phyloP scores from a whole-genome alignment of 176 grass and related monocot genomes.

The Lolium rigidum region DNA sequence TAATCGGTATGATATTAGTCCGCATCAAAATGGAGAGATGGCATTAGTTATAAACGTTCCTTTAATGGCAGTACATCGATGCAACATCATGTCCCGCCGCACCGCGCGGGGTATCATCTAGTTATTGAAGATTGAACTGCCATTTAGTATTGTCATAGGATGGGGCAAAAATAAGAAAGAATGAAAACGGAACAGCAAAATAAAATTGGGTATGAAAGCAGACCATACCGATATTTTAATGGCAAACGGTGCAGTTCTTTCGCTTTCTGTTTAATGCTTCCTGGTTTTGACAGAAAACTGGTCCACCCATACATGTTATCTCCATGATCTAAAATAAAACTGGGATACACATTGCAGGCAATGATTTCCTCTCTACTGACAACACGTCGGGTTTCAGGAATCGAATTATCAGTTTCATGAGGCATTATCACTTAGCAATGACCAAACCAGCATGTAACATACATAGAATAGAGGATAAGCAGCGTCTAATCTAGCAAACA shows the following conservation, averaged over 20 bases:
- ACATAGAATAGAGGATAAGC: too few relatives aligned
- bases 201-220: neutral
- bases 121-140: neutral
- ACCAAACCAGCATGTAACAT: too few relatives aligned
- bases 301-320: neutral
- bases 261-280: neutral
- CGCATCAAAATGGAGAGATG: too few relatives aligned
- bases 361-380: neutral
- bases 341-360: neutral
- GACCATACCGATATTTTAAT: neutral
- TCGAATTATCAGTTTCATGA: too few relatives aligned
- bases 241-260: neutral
- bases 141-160: neutral
- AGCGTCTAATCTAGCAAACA: too few relatives aligned
- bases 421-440: too few relatives aligned
- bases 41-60: too few relatives aligned
- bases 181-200: neutral
- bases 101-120: too few relatives aligned
- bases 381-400: too few relatives aligned
- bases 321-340: neutral
- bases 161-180: neutral
- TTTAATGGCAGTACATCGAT: too few relatives aligned
- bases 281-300: neutral
- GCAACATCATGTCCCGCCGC: too few relatives aligned
- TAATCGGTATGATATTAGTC: too few relatives aligned